Evolutionary conservation across 2,329 filamentous ascomycete species (phyloP).

Genomic region (Waltergamsia citrina): DNA sequence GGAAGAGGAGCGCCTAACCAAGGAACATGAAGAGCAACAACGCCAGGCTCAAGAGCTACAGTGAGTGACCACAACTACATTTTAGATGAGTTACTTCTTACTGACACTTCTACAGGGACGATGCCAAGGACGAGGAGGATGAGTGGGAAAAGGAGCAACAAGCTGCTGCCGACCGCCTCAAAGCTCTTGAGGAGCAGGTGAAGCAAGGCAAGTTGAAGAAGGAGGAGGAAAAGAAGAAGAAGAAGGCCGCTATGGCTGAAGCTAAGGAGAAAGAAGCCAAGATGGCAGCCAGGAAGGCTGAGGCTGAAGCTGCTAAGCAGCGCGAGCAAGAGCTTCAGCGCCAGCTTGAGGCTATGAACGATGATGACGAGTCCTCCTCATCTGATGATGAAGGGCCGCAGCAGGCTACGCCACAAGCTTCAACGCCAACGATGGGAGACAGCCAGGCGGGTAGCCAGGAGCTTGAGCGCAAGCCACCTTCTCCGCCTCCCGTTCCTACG

Average conservation of each 20-base stretch:
- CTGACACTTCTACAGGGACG: conserved; percentile 48
- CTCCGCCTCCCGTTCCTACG: conserved; percentile 41
- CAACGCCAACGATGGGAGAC: conserved; percentile 44
- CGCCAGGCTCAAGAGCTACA: conserved; percentile 67
- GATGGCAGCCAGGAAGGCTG: conserved; percentile 75
- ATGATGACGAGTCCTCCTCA: conserved; percentile 61
- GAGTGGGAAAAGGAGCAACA: conserved; percentile 73
- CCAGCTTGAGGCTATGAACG: conserved; percentile 68
- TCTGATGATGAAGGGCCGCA: conserved; percentile 59
- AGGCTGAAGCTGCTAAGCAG: conserved; percentile 86
- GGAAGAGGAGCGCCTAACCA: conserved; percentile 52
- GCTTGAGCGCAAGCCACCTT: conserved; percentile 39
- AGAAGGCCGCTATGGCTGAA: conserved; percentile 79
- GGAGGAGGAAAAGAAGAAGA: conserved; percentile 87
- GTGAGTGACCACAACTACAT: conserved; percentile 46
- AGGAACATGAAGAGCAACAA: conserved; percentile 69
- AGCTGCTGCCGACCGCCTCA: conserved; percentile 72
- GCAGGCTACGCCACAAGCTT: conserved; percentile 55
- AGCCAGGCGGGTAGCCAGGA: conserved; percentile 45
- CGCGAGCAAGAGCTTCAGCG: conserved; percentile 82
- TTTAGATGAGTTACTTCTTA: not conserved
- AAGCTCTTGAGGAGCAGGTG: conserved; percentile 88
- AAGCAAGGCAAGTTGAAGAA: conserved; percentile 90
- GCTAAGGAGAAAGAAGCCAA: conserved; percentile 82
- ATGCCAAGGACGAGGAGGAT: conserved; percentile 66